Percentiles rank a stretch among this genome's conserved stretches.
Conservation (phyloP, 2,329 filamentous ascomycete species). For the Tolypocladium pustulatum region DNA sequence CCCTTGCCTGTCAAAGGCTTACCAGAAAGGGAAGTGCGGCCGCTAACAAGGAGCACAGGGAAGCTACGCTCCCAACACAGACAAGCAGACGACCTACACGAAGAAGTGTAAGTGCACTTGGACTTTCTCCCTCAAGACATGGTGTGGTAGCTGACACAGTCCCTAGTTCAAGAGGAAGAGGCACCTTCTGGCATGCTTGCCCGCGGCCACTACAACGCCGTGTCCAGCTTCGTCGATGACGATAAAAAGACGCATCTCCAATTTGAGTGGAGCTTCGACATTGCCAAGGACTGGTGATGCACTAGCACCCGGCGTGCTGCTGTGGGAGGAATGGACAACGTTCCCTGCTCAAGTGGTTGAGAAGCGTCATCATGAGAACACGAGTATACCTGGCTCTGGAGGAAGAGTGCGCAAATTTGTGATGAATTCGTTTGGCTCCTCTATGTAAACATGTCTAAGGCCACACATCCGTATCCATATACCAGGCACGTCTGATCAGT, state of each 20-base stretch:
- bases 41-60: constrained; percentile 41
- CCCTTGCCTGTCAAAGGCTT: not conserved
- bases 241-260: constrained; percentile 82
- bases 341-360: constrained; percentile 2
- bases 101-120: constrained; percentile 69
- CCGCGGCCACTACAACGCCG: constrained; percentile 81
- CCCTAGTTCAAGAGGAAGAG: constrained; percentile 75
- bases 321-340: not conserved
- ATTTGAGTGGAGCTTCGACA: constrained; percentile 96
- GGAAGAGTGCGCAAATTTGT: not conserved
- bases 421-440: not conserved
- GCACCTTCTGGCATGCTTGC: constrained; percentile 85
- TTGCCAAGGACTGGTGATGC: constrained; percentile 84
- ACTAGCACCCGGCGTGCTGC: constrained; percentile 1
- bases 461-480: not conserved
- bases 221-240: constrained; percentile 89
- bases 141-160: not conserved
- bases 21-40: not conserved
- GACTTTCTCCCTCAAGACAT: too few species aligned
- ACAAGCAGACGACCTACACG: constrained; percentile 72
- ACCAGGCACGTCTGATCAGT: not conserved
- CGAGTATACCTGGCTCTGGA: constrained; percentile 5
- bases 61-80: constrained; percentile 87
- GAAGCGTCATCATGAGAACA: constrained; percentile 11
- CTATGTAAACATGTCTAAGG: not conserved